Conservation (phyloP, 2,329 filamentous ascomycete genomes). For the Aspergillus ochraceus region DNA sequence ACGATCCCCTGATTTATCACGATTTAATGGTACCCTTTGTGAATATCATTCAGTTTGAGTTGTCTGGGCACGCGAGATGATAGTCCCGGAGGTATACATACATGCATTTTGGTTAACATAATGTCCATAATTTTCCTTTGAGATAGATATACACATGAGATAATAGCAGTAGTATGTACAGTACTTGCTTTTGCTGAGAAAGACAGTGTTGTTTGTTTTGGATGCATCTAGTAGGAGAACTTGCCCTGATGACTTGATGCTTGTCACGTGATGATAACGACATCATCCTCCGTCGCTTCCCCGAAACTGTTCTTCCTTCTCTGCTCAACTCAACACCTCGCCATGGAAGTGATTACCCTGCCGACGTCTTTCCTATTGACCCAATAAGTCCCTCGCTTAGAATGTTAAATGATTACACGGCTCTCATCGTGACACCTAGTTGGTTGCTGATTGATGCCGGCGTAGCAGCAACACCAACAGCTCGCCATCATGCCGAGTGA, state of each 20-base stretch:
- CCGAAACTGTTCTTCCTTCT: background rate
- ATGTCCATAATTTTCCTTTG: background rate
- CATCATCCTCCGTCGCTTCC: constrained; percentile 13
- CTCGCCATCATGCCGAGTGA: background rate
- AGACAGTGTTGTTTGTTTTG: too few species aligned
- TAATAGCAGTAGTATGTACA: background rate
- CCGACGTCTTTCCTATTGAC: background rate
- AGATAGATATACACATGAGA: background rate
- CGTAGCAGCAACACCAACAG: background rate
- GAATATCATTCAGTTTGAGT: background rate
- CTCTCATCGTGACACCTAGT: background rate
- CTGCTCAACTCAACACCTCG: background rate
- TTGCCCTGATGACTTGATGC: too few species aligned
- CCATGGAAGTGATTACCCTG: constrained; percentile 1
- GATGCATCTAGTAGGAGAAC: too few species aligned
- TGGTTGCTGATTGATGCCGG: background rate
- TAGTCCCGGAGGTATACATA: background rate
- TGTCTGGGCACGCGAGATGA: background rate
- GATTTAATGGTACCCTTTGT: background rate
- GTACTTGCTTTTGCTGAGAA: too few species aligned
- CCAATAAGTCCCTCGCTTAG: too few species aligned
- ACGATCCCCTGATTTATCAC: background rate
- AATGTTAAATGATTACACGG: background rate
- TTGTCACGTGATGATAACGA: constrained; percentile 6
- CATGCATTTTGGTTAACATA: background rate